Evolutionary conservation across 1,284 basidiomycete species (phyloP).

Genomic region (Ustilago cynodontis): DNA sequence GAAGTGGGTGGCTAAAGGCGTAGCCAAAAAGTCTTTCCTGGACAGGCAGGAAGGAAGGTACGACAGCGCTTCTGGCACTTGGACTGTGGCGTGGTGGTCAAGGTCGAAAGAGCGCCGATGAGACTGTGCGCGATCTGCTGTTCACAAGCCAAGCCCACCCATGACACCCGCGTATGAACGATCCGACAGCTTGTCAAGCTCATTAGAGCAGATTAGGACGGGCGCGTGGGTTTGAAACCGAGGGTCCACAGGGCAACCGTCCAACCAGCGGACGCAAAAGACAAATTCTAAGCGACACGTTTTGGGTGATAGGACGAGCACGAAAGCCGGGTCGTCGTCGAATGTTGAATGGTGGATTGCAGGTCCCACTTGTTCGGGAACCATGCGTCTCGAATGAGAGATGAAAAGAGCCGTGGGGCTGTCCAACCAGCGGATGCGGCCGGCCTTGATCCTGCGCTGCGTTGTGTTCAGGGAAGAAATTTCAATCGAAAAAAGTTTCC

Average conservation of each 20-base stretch:
- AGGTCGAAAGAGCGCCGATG: neutral
- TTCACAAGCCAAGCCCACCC: neutral
- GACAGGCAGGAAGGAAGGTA: neutral
- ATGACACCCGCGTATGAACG: neutral
- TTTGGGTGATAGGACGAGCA: slow-evolving; percentile 32
- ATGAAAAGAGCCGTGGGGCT: neutral
- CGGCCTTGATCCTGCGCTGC: neutral
- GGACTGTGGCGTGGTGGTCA: neutral
- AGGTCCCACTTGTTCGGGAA: neutral
- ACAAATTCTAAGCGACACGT: slow-evolving; percentile 33
- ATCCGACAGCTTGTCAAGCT: neutral
- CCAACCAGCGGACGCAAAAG: slow-evolving; percentile 30
- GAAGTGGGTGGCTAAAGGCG: slow-evolving; percentile 5
- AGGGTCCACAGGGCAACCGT: neutral
- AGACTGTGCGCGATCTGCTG: neutral
- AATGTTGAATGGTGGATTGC: neutral
- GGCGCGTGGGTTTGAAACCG: slow-evolving; percentile 11
- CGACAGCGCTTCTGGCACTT: neutral
- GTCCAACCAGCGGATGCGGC: slow-evolving; percentile 22
- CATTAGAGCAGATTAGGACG: neutral
- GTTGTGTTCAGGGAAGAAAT: neutral
- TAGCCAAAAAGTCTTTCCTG: neutral
- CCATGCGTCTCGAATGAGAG: neutral
- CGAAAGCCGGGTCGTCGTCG: slow-evolving; percentile 39
- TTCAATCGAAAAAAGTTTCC: neutral